phyloP scores from a whole-genome alignment of 495 filamentous ascomycete species.

The Chaetomidium leptoderma region DNA sequence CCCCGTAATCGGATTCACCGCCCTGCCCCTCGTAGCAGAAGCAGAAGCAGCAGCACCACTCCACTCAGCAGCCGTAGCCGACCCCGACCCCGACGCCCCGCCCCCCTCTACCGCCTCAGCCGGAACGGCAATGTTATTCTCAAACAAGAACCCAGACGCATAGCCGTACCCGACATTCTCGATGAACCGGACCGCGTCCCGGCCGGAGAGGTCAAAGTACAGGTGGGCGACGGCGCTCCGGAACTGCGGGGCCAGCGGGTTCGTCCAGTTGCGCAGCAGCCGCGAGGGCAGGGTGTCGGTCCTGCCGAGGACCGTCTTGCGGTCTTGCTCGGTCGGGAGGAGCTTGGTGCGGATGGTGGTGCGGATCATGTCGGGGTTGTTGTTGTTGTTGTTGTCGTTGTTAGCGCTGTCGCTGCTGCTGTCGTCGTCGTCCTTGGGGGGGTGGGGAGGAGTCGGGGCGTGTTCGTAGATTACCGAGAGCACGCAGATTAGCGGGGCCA shows the following conservation, averaged over 20 bases:
- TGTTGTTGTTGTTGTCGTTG: neutral
- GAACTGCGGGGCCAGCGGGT: constrained; percentile 61
- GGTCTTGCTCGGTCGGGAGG: constrained; percentile 73
- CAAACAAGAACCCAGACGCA: constrained; percentile 82
- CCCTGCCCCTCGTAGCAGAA: constrained; percentile 12
- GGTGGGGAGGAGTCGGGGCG: constrained; percentile 49
- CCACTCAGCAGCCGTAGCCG: constrained; percentile 34
- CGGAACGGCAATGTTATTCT: constrained; percentile 72
- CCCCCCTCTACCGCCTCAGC: constrained; percentile 54
- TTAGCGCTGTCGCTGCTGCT: neutral
- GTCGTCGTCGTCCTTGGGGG: neutral
- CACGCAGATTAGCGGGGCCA: constrained; percentile 66
- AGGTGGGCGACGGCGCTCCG: constrained; percentile 72
- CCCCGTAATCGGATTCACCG: constrained; percentile 84
- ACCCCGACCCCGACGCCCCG: constrained; percentile 12
- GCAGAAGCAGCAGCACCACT: neutral
- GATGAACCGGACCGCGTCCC: constrained; percentile 66
- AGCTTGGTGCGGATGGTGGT: constrained; percentile 61
- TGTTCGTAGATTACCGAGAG: constrained; percentile 68
- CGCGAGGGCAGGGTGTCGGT: constrained; percentile 69
- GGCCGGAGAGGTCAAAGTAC: constrained; percentile 81
- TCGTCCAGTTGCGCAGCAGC: constrained; percentile 75
- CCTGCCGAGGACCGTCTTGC: constrained; percentile 72
- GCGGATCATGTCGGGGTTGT: constrained; percentile 40
- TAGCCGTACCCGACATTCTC: constrained; percentile 87